phyloP scores from a whole-genome alignment of 495 filamentous ascomycete species.

The Annulohypoxylon nitens region DNA sequence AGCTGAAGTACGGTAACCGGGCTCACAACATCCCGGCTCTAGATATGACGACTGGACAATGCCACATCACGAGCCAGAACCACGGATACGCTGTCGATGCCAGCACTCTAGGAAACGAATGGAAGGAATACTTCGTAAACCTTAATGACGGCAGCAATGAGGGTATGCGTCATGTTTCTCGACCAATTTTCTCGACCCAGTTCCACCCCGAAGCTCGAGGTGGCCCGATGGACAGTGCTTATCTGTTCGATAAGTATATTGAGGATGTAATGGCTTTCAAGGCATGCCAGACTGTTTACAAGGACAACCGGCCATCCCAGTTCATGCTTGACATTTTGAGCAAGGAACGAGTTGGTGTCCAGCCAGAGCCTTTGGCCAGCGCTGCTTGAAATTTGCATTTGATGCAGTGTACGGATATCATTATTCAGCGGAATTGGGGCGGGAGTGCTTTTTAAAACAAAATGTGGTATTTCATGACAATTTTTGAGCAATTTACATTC shows the following conservation, averaged over 20 bases:
- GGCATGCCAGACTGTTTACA: conserved; percentile 75
- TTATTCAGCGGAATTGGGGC: conserved; percentile 2
- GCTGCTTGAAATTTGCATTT: conserved; percentile 48
- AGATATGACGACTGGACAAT: conserved; percentile 93
- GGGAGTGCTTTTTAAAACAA: not conserved
- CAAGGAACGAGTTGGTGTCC: conserved; percentile 94
- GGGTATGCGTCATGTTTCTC: conserved; percentile 94
- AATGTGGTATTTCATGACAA: conserved; percentile 8
- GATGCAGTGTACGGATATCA: conserved; percentile 16
- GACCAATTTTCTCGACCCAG: conserved; percentile 97
- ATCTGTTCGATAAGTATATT: conserved; percentile 96
- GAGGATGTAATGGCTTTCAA: conserved; percentile 91
- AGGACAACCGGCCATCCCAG: conserved; percentile 85
- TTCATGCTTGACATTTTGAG: conserved; percentile 89
- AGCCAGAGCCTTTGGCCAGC: conserved; percentile 68
- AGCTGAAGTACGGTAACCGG: conserved; percentile 97
- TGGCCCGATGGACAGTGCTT: conserved; percentile 91
- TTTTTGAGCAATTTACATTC: conserved; percentile 10
- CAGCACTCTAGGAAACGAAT: conserved; percentile 82
- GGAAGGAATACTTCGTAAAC: conserved; percentile 98
- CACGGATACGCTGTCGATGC: conserved; percentile 98
- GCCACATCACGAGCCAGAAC: conserved; percentile 98
- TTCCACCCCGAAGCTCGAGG: conserved; percentile 99
- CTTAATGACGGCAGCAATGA: conserved; percentile 96
- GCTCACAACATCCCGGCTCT: conserved; percentile 98